A percentile compares a stretch with the other conserved stretches of the same genome.
Evolutionary conservation across 805 yeast genomes (phyloP).

Genomic region (Lipomyces starkeyi): DNA sequence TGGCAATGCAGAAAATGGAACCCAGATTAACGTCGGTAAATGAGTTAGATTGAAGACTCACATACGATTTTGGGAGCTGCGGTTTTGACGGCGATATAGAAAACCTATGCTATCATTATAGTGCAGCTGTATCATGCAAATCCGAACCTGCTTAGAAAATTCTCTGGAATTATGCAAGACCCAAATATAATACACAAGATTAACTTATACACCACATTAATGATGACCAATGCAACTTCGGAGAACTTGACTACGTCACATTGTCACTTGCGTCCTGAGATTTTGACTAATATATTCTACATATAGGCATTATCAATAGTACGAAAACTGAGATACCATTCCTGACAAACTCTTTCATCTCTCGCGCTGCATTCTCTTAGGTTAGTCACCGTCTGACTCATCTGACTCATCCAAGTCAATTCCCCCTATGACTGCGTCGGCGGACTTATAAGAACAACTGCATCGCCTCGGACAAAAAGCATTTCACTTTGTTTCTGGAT

Average conservation of each 20-base stretch:
- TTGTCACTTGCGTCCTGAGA: background rate
- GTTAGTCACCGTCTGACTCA: background rate
- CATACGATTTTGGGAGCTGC: too few species aligned
- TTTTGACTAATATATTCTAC: background rate
- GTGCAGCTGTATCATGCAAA: too few species aligned
- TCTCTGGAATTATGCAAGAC: background rate
- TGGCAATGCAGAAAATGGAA: too few species aligned
- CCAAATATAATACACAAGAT: background rate
- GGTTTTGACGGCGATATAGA: too few species aligned
- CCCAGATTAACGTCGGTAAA: too few species aligned
- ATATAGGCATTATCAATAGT: background rate
- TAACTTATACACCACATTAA: background rate
- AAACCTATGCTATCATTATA: too few species aligned
- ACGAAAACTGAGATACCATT: background rate
- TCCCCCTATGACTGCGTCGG: constrained; percentile 23
- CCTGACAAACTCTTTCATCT: background rate
- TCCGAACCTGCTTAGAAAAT: background rate
- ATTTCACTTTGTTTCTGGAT: constrained; percentile 71
- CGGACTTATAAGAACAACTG: constrained; percentile 81
- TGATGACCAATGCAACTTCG: background rate
- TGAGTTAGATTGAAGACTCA: too few species aligned
- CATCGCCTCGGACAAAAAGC: constrained; percentile 97
- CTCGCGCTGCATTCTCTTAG: background rate
- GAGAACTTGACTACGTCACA: background rate
- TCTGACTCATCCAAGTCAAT: background rate